Evolutionary conservation across 148 eudicot species (phyloP), one percentile per base, ranked within the genome.

Genomic region (Rhododendron williamsianum): DNA sequence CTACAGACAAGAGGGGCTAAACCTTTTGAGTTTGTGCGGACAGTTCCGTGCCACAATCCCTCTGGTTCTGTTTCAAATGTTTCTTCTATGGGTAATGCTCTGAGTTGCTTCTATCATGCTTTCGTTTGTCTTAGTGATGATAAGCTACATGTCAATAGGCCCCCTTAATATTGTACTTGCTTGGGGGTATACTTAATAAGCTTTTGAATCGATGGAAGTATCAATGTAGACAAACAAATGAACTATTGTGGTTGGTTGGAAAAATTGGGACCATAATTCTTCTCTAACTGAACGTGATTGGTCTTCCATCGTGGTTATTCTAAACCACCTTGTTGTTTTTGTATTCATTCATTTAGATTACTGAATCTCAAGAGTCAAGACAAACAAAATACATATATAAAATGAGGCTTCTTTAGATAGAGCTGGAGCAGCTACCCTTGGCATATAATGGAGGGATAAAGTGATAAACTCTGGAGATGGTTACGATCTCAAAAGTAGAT

Each of bases 31-130:
- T 96, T 96, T 88, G 90, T 81, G 5, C 88, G 23, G 27, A 96
- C 98, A 58, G 98, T 90, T 80, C 95, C 96, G 4, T 88, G 93
- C 81, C 84, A 93, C 85, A 87, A 90, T 82, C 91, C 98, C 80
- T 83, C 93, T 87, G 90, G 84, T 8, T 81, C 93, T 86, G 87
- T 41, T 86, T 52, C 86, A 76, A 86, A 82, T 76, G 86, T 71
- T 81, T 88, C 87, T 80, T 82, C 82, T 77, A 65, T 85, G 43
- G 98, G 98, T 97, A 91, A 91, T 85, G 41, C 78, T 63, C 43
- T 38, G 51, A 60, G 60, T 78, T 33, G 72, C 33, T 21, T 54
- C 10, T 46, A 23, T 45, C 33, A 23, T 74, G 10, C 46, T 81
- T 60, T 73, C 15, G 8, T n/a, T 86, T 60, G 18, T 52, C 43